Base-by-base conservation (phyloP, 257 asterid genomes). In the Plantago major region DNA sequence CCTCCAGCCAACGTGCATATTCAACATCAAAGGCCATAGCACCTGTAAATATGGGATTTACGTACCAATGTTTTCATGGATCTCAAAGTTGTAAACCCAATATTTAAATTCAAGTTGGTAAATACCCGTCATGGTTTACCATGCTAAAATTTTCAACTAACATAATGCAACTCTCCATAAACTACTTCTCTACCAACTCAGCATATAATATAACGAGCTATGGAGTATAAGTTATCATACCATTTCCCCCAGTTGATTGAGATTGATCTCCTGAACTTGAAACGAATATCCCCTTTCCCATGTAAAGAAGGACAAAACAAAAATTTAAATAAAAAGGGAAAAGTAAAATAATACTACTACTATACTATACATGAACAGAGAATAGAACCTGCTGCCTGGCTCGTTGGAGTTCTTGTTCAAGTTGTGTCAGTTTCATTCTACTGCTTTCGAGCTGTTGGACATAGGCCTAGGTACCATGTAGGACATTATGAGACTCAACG, bases 331-430 rank as follows among this genome's bases (percentile, higher is more conserved):
- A 22, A 22, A 22, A 22, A 2, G 26, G 2, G 26, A 33, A 33
- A 33, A 33, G 8, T 33, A 33, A 33, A 1, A 33, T 4, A 1
- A 33, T 4, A 33, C 0, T 42, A 61, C 11, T 42, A 37, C 3
- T 22, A 22, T 22, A 22, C 26, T 22, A 22, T 42, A 37, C 4
- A 47, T 67, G 58, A 56, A 38, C 44, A 55, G 54, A 59, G 59
- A 30, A 70, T 68, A 15, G 33, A 68, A 89, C 99, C 97, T 92
- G 99, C 71, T 92, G 99, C 64, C 99, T 80, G 61, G 99, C 99
- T 71, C 99, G 85, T 80, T 92, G 99, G 71, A 92, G 95, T 79
- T 92, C 99, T 76, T 92, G 99, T 72, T 92, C 99, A 68, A 92
- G 97, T 74, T 92, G 99, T 45, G 99, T 89, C 78, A 92, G 72